Percentiles rank a stretch among this genome's conserved stretches.
These are phyloP conservation scores for Herpetospermum pedunculosum DNA, from an alignment of 306 rosid genomes.

Conservation along the genomic window DNA sequence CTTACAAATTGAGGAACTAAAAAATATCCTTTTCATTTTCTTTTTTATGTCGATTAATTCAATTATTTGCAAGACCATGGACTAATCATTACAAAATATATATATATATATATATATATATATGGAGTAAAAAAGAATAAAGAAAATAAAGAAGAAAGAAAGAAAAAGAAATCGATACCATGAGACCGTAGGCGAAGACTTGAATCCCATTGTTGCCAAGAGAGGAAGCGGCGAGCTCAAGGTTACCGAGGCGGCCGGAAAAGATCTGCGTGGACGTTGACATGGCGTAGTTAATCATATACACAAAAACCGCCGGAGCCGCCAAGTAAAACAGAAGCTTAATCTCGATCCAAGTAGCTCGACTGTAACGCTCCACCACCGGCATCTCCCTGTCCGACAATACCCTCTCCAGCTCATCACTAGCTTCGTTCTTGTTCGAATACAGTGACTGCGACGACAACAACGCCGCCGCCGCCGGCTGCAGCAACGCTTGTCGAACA, in stretches of 20 bases:
- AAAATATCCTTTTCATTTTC: too few relatives aligned
- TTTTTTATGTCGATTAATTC: too few relatives aligned
- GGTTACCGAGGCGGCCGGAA: conserved; percentile 72
- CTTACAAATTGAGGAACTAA: too few relatives aligned
- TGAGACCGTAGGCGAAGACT: conserved; percentile 57
- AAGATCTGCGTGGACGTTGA: conserved; percentile 44
- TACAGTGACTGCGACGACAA: background rate
- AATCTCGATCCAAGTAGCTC: conserved; percentile 53
- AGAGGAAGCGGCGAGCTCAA: conserved; percentile 65
- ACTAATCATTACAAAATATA: too few relatives aligned
- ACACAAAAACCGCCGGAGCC: conserved; percentile 54
- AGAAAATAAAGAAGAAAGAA: background rate
- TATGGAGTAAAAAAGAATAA: too few relatives aligned
- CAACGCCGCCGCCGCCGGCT: background rate
- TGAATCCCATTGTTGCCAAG: conserved; percentile 78
- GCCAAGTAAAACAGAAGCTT: conserved; percentile 47
- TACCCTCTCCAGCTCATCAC: conserved; percentile 31
- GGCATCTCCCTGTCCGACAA: conserved; percentile 30
- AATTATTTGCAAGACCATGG: too few relatives aligned
- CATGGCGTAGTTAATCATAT: conserved; percentile 52
- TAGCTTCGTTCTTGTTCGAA: background rate
- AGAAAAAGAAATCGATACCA: conserved; percentile 19
- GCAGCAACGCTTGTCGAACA: background rate
- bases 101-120: too few relatives aligned
- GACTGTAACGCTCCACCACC: conserved; percentile 13